Evolutionary conservation across 306 rosid species (phyloP).

Genomic region (Inga leiocalycina): DNA sequence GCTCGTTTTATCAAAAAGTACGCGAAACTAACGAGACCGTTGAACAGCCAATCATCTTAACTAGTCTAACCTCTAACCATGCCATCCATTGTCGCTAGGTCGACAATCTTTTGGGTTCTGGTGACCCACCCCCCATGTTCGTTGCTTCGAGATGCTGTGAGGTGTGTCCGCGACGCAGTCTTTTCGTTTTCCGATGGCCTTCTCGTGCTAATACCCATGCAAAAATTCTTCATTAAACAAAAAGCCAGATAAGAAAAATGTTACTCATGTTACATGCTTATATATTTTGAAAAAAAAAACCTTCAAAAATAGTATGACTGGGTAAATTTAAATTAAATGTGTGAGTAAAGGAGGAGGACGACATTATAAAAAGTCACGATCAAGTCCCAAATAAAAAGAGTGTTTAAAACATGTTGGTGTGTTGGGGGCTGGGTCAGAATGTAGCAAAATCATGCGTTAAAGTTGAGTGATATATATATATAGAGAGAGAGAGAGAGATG

Average conservation of each 20-base stretch:
- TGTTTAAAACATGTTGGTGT: neutral
- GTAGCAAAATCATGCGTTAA: neutral
- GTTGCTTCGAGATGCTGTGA: neutral
- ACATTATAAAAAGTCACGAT: neutral
- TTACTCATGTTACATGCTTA: no score
- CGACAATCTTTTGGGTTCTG: neutral
- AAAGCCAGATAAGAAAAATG: no score
- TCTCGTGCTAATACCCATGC: no score
- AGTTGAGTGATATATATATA: neutral
- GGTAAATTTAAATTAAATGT: no score
- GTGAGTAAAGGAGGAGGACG: neutral
- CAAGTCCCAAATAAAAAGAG: neutral
- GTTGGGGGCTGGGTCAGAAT: neutral
- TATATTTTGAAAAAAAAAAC: no score
- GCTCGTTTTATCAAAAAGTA: neutral
- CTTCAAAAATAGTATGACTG: no score
- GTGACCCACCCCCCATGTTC: neutral
- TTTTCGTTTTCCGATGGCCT: no score
- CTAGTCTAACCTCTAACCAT: neutral
- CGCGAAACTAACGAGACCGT: neutral
- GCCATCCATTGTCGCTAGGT: neutral
- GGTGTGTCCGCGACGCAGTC: neutral
- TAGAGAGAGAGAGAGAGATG: no score
- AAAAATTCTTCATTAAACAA: no score
- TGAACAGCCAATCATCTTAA: neutral